Conservation (phyloP, 2,329 filamentous ascomycete genomes). For the Pseudogymnoascus sp. region DNA sequence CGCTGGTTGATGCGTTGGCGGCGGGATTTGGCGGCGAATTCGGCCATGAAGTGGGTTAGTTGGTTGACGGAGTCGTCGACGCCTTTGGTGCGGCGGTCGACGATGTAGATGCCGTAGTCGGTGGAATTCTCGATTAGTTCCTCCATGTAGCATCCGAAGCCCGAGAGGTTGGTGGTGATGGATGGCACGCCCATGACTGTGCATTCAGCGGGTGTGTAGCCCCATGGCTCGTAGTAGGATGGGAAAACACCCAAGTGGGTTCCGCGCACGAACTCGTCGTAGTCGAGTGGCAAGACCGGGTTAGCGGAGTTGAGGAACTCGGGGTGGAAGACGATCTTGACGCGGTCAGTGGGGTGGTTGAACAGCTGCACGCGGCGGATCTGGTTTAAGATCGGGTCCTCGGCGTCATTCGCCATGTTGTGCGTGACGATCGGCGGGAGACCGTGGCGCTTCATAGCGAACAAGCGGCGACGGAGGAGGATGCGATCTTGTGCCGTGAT, state of each 20-base stretch:
- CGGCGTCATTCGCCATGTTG: conserved; percentile 92
- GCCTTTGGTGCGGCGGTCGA: conserved; percentile 89
- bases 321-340: conserved; percentile 97
- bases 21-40: conserved; percentile 87
- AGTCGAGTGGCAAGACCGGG: conserved; percentile 89
- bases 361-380: conserved; percentile 93
- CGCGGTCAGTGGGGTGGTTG: conserved; percentile 88
- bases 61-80: conserved; percentile 97
- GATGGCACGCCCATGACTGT: conserved; percentile 98
- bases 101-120: conserved; percentile 98
- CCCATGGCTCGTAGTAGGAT: conserved; percentile 99
- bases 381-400: conserved; percentile 93
- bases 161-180: conserved; percentile 95
- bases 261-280: conserved; percentile 96
- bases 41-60: conserved; percentile 83
- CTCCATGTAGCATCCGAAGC: conserved; percentile 99
- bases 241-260: conserved; percentile 93
- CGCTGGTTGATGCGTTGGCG: conserved; percentile 97
- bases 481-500: conserved; percentile 89
- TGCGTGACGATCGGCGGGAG: conserved; percentile 95
- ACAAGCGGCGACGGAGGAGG: conserved; percentile 79
- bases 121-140: conserved; percentile 96
- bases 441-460: conserved; percentile 88
- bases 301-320: conserved; percentile 96
- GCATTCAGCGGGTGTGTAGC: conserved; percentile 95